Evolutionary conservation across 305 asterid genomes (phyloP), one percentile per base, ranked within the genome.

Genomic region (Fraxinus sp.): DNA sequence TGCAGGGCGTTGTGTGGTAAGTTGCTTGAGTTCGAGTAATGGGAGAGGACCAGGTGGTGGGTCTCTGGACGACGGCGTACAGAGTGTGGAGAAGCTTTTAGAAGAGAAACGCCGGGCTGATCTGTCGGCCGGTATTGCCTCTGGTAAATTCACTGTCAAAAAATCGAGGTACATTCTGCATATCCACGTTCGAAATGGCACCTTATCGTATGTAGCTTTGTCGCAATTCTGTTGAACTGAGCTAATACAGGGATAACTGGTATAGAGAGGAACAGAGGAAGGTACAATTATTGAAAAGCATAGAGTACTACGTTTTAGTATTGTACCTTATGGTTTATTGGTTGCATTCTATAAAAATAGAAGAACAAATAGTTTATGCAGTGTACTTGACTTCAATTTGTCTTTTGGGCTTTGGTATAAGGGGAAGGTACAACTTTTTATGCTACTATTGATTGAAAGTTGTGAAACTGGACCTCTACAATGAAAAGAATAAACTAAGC

Each of bases 51-150:
- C 87, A 7, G 52, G 24, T 46, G 64, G 57, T 79, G 75, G 3
- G 18, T 77, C 87, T 14, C 75, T 80, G 57, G 92, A 88, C 22
- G 90, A 92, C 35, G 82, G 89, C 26, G 90, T 88, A 5, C 91
- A 92, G 88, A 89, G 83, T 9, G 95, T 86, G 87, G 95, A 93
- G 77, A 90, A 83, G 88, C 86, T 89, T 79, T 81, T 86, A 73
- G 90, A 93, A 78, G 92, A 89, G 89, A 94, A 91, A 86, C 89
- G 93, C 36, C 87, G 94, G 66, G 97, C 94, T 64, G 94, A 93
- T 84, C 91, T 96, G 83, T 93, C 98, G 81, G 92, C 97, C 82
- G 95, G 99, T 24, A 96, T 96, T 71, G 95, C 97, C 78, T 91
- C 97, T 72, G 97, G 97, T 20, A 95, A 85, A 86, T 96, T 93